phyloP scores from a whole-genome alignment of 1,284 basidiomycete species.

The Sporisorium exsertum region DNA sequence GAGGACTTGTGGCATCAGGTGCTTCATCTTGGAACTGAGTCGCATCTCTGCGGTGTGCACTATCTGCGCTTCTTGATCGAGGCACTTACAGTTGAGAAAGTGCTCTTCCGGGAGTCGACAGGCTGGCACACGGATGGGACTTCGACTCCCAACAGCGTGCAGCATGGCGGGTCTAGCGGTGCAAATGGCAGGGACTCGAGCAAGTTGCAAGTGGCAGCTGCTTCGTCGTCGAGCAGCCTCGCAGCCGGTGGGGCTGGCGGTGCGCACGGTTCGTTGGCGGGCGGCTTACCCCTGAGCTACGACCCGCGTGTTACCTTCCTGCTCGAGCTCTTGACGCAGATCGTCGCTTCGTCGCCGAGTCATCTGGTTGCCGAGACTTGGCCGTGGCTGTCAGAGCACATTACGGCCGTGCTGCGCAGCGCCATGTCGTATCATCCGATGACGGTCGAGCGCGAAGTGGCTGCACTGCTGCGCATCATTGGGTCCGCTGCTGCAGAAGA shows the following conservation, averaged over 20 bases:
- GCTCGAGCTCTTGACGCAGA: conserved; percentile 91
- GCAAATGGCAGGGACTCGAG: conserved; percentile 40
- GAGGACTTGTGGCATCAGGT: conserved; percentile 95
- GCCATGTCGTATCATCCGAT: conserved; percentile 86
- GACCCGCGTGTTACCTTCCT: conserved; percentile 94
- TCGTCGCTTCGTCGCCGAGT: conserved; percentile 75
- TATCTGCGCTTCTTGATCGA: conserved; percentile 91
- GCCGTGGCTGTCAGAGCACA: conserved; percentile 91
- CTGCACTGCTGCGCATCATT: conserved; percentile 69
- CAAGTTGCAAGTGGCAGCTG: conserved; percentile 61
- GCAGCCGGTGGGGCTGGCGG: conserved; percentile 19
- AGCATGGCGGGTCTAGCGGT: not conserved
- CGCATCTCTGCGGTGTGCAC: conserved; percentile 83
- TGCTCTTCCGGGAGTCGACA: conserved; percentile 39
- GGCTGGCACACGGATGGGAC: conserved; percentile 53
- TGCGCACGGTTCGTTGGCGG: conserved; percentile 44
- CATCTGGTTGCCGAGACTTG: conserved; percentile 86
- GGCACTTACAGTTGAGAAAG: conserved; percentile 80
- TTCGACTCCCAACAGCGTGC: conserved; percentile 54
- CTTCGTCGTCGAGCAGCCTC: conserved; percentile 26
- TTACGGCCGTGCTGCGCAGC: conserved; percentile 82
- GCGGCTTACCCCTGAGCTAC: conserved; percentile 76
- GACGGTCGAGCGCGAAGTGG: conserved; percentile 93
- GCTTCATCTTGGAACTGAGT: conserved; percentile 75
- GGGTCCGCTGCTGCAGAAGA: conserved; percentile 27